Conservation (phyloP, 2,329 filamentous ascomycete genomes). For the Paecilomyces formosus region DNA sequence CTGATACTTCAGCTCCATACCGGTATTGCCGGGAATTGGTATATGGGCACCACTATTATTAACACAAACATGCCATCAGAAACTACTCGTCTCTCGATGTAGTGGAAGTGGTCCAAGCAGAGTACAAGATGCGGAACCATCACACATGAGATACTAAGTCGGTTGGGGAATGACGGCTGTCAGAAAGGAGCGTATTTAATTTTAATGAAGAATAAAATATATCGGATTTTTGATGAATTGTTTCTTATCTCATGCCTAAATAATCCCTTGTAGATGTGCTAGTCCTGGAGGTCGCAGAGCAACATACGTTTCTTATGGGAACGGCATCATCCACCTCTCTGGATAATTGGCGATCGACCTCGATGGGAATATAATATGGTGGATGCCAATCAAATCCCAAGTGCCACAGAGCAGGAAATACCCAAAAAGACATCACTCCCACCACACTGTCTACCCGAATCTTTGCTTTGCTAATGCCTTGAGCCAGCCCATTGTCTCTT, state of each 20-base stretch:
- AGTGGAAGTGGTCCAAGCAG: background rate
- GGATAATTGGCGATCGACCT: background rate
- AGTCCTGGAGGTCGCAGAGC: background rate
- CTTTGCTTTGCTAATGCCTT: conserved; percentile 69
- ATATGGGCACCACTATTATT: background rate
- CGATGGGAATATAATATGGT: background rate
- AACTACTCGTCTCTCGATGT: background rate
- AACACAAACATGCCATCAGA: background rate
- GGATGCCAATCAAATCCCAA: background rate
- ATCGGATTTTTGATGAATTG: background rate
- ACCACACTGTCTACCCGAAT: conserved; percentile 51
- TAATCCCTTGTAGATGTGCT: background rate
- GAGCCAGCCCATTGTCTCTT: conserved; percentile 75
- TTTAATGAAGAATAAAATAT: background rate
- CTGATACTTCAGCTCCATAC: background rate
- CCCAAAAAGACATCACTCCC: background rate
- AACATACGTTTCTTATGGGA: background rate
- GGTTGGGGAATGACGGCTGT: background rate
- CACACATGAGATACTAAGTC: background rate
- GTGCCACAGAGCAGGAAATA: background rate
- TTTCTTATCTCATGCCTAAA: background rate
- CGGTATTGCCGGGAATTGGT: background rate
- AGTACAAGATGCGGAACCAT: background rate
- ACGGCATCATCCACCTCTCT: background rate
- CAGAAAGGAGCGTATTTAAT: background rate